These are phyloP conservation scores for Botrytis deweyae DNA, from an alignment of 2,329 filamentous ascomycete species.

Conservation along the genomic window DNA sequence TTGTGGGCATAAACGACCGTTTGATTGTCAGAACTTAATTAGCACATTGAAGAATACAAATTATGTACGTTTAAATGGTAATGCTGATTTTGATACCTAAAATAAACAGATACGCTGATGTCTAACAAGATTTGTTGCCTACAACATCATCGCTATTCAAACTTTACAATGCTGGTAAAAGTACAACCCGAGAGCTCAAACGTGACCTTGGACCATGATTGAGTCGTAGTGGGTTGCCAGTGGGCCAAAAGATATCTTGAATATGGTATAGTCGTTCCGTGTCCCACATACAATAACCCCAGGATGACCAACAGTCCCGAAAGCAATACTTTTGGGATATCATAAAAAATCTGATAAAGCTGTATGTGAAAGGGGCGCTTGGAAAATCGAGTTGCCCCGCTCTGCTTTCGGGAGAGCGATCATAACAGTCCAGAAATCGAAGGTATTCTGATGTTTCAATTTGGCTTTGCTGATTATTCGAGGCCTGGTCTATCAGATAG, in stretches of 20 bases:
- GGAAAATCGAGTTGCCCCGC: not conserved
- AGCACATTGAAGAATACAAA: not conserved
- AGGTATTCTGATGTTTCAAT: not conserved
- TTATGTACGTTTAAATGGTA: not conserved
- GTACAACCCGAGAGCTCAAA: not conserved
- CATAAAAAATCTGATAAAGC: accelerated
- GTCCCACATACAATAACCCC: not conserved
- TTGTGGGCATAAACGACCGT: not conserved
- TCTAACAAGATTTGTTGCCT: not conserved
- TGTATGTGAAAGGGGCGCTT: not conserved
- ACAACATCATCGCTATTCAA: not conserved
- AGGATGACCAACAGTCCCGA: not conserved
- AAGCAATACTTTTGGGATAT: accelerated
- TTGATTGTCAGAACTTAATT: not conserved
- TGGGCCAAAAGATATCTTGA: not conserved
- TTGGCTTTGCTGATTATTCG: not conserved
- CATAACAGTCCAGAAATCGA: not conserved
- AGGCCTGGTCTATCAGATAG: not conserved
- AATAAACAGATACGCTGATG: not conserved
- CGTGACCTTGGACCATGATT: not conserved
- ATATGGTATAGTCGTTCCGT: not conserved
- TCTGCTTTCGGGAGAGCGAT: not conserved
- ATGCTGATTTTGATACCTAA: not conserved
- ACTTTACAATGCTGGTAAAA: not conserved
- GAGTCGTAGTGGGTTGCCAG: accelerated